phyloP scores from a whole-genome alignment of 108 stramenopile species.

The Cyclostephanos invisitatus region DNA sequence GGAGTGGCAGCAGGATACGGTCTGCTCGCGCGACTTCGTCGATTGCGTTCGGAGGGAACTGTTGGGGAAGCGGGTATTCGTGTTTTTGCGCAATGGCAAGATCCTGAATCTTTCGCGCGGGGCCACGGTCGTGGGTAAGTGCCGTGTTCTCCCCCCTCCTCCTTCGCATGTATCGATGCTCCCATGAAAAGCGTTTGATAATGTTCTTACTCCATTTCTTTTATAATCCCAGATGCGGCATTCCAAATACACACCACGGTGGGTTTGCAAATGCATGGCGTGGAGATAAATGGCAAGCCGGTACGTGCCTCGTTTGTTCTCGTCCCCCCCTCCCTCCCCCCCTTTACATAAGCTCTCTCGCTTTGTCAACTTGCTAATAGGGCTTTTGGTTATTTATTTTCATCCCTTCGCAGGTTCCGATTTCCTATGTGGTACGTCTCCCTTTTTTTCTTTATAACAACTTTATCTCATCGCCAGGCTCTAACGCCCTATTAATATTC shows the following conservation, averaged over 20 bases:
- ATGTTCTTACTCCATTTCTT: not conserved
- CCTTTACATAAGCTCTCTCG: not conserved
- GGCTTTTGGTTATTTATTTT: not conserved
- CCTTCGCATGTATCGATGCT: too few relatives aligned
- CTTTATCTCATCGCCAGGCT: too few relatives aligned
- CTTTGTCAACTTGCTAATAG: not conserved
- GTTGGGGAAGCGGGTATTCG: constrained; percentile 90
- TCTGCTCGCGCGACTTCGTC: constrained; percentile 84
- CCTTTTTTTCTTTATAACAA: too few relatives aligned
- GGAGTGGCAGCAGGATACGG: constrained; percentile 88
- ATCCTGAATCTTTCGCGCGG: constrained; percentile 89
- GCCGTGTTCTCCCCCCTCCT: not conserved
- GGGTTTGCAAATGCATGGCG: constrained; percentile 86
- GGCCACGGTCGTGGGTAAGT: constrained; percentile 66
- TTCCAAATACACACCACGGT: constrained; percentile 92
- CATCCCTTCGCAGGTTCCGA: constrained; percentile 46
- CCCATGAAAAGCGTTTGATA: too few relatives aligned
- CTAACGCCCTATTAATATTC: too few relatives aligned
- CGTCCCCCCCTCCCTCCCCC: not conserved
- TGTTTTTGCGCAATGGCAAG: constrained; percentile 87
- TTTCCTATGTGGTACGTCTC: constrained; percentile 83
- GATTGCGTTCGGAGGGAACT: constrained; percentile 85
- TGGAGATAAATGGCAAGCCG: constrained; percentile 86
- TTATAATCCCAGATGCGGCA: constrained; percentile 66
- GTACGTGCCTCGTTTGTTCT: constrained; percentile 15